These are phyloP conservation scores for Yamadazyma takamatsuzukensis DNA, from an alignment of 805 yeast species.

Conservation along the genomic window DNA sequence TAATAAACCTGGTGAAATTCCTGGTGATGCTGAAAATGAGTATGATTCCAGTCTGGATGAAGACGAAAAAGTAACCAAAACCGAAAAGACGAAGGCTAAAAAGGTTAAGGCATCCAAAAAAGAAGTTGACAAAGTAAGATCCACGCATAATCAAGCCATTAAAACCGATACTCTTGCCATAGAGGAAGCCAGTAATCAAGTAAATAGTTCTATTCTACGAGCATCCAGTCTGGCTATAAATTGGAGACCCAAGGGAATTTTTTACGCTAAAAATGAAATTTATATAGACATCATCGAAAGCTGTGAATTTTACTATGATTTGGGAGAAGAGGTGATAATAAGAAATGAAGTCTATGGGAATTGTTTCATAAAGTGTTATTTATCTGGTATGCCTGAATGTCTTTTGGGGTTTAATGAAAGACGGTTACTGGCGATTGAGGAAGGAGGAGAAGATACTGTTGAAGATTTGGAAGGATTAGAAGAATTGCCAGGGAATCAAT, in stretches of 20 bases:
- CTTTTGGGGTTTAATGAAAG: conserved; percentile 39
- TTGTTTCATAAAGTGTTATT: conserved; percentile 33
- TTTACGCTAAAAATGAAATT: conserved; percentile 42
- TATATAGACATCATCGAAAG: conserved; percentile 40
- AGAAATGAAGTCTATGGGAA: conserved; percentile 32
- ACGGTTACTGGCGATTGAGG: conserved; percentile 25
- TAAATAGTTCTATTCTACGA: conserved; percentile 70
- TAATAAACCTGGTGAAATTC: conserved; percentile 20
- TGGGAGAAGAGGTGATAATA: conserved; percentile 22
- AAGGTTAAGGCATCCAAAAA: conserved; percentile 5
- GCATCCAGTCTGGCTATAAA: conserved; percentile 61
- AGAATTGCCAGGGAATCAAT: background rate
- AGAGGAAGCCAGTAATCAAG: conserved; percentile 20
- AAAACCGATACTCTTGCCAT: conserved; percentile 26
- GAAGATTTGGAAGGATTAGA: conserved; percentile 1
- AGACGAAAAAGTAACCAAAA: conserved; percentile 6
- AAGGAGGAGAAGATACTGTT: conserved; percentile 10
- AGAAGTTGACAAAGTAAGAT: conserved; percentile 20
- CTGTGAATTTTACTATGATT: conserved; percentile 34
- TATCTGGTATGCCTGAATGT: conserved; percentile 44
- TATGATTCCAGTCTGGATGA: conserved; percentile 3
- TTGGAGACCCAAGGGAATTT: conserved; percentile 46
- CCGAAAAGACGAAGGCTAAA: conserved; percentile 10
- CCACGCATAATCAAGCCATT: conserved; percentile 38
- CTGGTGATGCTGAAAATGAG: conserved; percentile 4